Percentiles rank a stretch among this genome's conserved stretches.
These are phyloP conservation scores for Neocatenulostroma microsporum DNA, from an alignment of 2,329 filamentous ascomycete species.

Conservation along the genomic window DNA sequence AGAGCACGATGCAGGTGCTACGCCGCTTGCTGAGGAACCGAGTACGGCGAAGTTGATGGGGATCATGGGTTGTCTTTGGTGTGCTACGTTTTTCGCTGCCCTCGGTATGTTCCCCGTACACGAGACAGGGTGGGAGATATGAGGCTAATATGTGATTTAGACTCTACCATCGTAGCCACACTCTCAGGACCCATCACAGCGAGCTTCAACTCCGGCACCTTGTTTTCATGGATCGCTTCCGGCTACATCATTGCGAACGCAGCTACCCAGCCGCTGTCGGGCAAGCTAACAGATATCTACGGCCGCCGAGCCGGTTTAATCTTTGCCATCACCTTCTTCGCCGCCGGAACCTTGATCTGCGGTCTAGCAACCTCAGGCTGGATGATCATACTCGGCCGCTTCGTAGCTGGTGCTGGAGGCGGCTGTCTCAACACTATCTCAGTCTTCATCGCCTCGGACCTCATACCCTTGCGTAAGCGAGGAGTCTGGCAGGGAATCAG, in stretches of 20 bases:
- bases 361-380: conserved; percentile 60
- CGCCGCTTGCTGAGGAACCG: conserved; percentile 36
- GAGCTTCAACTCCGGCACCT: conserved; percentile 70
- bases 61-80: conserved; percentile 45
- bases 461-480: conserved; percentile 64
- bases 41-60: conserved; percentile 40
- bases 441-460: conserved; percentile 62
- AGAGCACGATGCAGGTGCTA: conserved; percentile 23
- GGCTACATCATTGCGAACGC: conserved; percentile 85
- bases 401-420: conserved; percentile 75
- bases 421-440: conserved; percentile 40
- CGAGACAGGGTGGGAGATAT: not conserved
- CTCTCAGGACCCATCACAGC: conserved; percentile 75
- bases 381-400: conserved; percentile 67
- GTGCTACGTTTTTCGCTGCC: conserved; percentile 50
- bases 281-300: conserved; percentile 82
- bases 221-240: conserved; percentile 81
- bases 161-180: conserved; percentile 79
- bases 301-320: conserved; percentile 69
- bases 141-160: conserved; percentile 30
- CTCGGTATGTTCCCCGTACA: conserved; percentile 34
- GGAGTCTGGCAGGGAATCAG: conserved; percentile 77
- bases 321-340: conserved; percentile 74
- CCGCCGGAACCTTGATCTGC: conserved; percentile 71
- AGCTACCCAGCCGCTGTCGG: conserved; percentile 75